Evolutionary conservation across 768 basidiomycete species (phyloP), one percentile per base, ranked within the genome.

Genomic region (Tylopilus vinaceipallidus): DNA sequence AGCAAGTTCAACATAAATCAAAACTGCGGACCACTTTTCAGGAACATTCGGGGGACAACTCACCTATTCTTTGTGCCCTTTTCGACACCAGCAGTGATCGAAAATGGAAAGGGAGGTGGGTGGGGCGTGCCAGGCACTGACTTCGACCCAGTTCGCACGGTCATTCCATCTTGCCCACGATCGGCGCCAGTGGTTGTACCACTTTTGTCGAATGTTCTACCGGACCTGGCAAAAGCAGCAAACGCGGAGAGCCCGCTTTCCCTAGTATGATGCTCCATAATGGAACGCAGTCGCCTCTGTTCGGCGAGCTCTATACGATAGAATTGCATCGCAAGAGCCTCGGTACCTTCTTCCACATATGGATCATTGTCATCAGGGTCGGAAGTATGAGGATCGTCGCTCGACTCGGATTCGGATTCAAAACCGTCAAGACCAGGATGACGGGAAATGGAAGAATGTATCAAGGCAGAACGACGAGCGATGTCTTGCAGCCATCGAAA

Each of bases 41-140:
- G 14, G 39, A 43, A 24, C 6, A 10, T 27, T 14, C 23, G 24
- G 37, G 27, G 8, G n/a, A 42, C 9, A 19, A 70, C 77, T 43
- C 44, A 91, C 87, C 95, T 77, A 59, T 98, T 98, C 76, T 97
- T 93, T 17, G 83, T 76, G 9, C 95, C 95, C 62, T 95, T 90
- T 70, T 98, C 95, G 10, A 98, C 82, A 2, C 91, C 95, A 6
- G 95, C 95, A 0, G 91, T 95, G 53, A 98, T 98, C 45, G 90
- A 91, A 65, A 87, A 97, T 8, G 93, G 94, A 87, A 95, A 47
- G 42, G 38, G 36, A 4, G 45, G 19, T 9, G 44, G 50, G 30
- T 54, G 50, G 12, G 64, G 61, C 1, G 60, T 59, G 6, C 50
- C 50, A 17, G 59, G 64, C 1, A 50, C 46, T 8, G 56, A 54